Evolutionary conservation across 139 green algal species (phyloP).

Genomic region (Chlamydomonas sp.): DNA sequence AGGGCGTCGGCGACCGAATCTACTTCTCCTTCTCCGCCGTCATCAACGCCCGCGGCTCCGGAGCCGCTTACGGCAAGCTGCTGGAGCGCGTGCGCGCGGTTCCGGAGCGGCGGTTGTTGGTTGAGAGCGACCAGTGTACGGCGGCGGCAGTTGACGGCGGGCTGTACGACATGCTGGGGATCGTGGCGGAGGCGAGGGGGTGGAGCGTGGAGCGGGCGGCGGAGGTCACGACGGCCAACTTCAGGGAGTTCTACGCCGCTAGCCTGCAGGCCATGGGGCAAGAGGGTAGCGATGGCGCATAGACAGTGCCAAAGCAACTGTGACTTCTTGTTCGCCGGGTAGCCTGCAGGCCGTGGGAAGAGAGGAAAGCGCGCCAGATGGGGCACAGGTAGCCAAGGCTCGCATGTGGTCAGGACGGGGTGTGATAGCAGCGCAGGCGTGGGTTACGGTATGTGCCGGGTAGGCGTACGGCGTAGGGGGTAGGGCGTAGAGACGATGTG

Average conservation of each 20-base stretch:
- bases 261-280: slow-evolving; percentile 1
- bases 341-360: neutral
- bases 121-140: slow-evolving; percentile 55
- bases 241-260: slow-evolving; percentile 27
- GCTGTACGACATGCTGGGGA: slow-evolving; percentile 25
- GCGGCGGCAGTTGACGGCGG: slow-evolving; percentile 21
- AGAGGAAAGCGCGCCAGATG: neutral
- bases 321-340: no score
- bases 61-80: slow-evolving; percentile 30
- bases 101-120: slow-evolving; percentile 52
- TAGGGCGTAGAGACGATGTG: no score
- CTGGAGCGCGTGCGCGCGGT: slow-evolving; percentile 45
- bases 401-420: no score
- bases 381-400: no score
- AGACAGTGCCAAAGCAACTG: no score
- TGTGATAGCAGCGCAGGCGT: no score
- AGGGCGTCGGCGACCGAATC: slow-evolving; percentile 32
- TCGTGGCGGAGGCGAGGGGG: slow-evolving; percentile 33
- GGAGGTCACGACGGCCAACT: slow-evolving; percentile 1
- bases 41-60: slow-evolving; percentile 36
- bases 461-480: no score
- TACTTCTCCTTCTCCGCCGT: slow-evolving; percentile 68
- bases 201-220: neutral
- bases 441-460: no score
- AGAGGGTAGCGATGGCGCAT: neutral